Evolutionary conservation across 805 yeast species (phyloP).

Genomic region (Yamadazyma nakazawae): DNA sequence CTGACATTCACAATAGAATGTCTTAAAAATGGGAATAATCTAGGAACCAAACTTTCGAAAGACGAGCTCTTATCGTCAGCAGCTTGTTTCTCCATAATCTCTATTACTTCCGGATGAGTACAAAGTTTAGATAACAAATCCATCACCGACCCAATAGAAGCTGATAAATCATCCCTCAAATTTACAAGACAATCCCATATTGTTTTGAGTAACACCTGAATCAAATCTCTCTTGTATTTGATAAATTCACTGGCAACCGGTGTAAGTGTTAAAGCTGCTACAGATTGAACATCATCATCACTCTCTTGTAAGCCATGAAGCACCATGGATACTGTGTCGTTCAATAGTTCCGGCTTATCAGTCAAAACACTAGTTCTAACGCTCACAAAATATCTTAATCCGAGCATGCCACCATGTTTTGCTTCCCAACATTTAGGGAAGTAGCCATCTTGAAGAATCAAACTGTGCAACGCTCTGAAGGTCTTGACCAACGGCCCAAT

Average conservation of each 20-base stretch:
- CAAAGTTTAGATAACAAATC: constrained; percentile 86
- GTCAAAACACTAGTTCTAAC: constrained; percentile 78
- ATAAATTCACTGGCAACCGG: constrained; percentile 91
- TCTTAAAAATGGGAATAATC: constrained; percentile 85
- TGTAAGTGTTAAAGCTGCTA: constrained; percentile 86
- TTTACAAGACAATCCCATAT: constrained; percentile 90
- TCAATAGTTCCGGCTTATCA: constrained; percentile 54
- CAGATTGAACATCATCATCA: constrained; percentile 96
- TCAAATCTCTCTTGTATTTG: constrained; percentile 50
- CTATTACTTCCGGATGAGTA: constrained; percentile 72
- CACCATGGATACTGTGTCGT: constrained; percentile 77
- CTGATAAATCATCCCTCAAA: constrained; percentile 86
- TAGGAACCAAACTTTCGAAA: constrained; percentile 78
- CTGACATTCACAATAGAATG: constrained; percentile 93
- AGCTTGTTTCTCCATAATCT: constrained; percentile 64
- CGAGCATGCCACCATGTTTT: constrained; percentile 96
- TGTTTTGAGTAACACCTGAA: constrained; percentile 53
- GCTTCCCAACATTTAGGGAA: constrained; percentile 85
- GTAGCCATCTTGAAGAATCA: constrained; percentile 64
- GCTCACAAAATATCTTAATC: constrained; percentile 86
- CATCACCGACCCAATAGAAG: constrained; percentile 95
- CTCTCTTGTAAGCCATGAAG: constrained; percentile 72
- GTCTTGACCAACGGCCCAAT: constrained; percentile 56
- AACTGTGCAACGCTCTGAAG: constrained; percentile 59
- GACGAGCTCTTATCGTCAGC: constrained; percentile 48